These are phyloP conservation scores for Murraya paniculata DNA, from an alignment of 345 rosid species.

Conservation along the genomic window DNA sequence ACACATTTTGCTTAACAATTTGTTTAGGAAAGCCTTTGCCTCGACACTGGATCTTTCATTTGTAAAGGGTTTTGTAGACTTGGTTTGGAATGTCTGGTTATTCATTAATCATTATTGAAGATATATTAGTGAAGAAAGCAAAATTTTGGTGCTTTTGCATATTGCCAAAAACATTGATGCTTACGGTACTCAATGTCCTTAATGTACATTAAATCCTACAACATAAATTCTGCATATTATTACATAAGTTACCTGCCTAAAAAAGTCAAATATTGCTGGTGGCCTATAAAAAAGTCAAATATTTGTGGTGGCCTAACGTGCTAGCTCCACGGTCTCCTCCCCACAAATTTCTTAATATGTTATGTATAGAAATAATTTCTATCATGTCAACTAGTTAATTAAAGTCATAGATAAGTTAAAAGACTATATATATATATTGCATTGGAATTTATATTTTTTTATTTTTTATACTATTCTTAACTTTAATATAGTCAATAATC, in stretches of 20 bases:
- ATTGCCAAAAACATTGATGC: too few relatives aligned
- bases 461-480: too few relatives aligned
- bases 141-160: not conserved
- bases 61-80: not conserved
- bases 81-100: not conserved
- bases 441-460: too few relatives aligned
- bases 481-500: too few relatives aligned
- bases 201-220: too few relatives aligned
- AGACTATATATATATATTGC: too few relatives aligned
- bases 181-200: too few relatives aligned
- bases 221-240: too few relatives aligned
- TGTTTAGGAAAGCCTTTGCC: not conserved
- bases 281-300: not conserved
- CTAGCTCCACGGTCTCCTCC: not conserved
- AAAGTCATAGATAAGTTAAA: too few relatives aligned
- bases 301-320: not conserved
- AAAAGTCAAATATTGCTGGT: constrained; percentile 1
- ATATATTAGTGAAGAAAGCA: not conserved
- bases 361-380: not conserved
- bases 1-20: not conserved
- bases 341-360: not conserved
- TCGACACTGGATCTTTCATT: not conserved
- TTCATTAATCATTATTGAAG: not conserved
- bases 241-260: not conserved
- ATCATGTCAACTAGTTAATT: not conserved